A percentile compares a stretch with the other conserved stretches of the same genome.
phyloP scores from a whole-genome alignment of 108 stramenopile genomes.

The Hondaea fermentalgiana region DNA sequence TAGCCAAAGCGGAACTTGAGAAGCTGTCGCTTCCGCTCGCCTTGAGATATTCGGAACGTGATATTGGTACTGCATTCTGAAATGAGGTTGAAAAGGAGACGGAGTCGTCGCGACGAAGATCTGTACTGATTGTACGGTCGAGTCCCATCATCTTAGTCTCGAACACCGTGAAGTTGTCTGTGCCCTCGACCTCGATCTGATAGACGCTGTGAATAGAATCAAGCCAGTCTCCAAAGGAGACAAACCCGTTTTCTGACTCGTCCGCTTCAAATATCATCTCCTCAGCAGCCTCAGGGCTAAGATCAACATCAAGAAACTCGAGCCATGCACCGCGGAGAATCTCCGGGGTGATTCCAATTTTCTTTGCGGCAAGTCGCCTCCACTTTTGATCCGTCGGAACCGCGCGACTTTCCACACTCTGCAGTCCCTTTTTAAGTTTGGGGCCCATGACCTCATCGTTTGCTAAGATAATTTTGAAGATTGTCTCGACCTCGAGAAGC shows the following conservation, averaged over 20 bases:
- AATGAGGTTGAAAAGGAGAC: too few species aligned
- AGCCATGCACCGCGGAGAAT: not conserved
- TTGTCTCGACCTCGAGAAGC: not conserved
- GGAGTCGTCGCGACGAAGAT: not conserved
- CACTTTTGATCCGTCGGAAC: not conserved
- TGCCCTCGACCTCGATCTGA: not conserved
- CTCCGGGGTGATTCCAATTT: not conserved
- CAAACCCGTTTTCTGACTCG: not conserved
- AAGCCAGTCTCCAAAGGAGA: not conserved
- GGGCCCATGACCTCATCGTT: not conserved
- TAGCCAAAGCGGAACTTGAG: too few species aligned
- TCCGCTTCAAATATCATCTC: constrained; percentile 13
- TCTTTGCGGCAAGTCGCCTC: not conserved
- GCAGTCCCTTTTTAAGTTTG: not conserved
- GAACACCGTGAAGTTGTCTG: not conserved
- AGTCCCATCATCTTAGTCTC: not conserved
- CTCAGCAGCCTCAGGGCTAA: not conserved
- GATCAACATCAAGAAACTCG: not conserved
- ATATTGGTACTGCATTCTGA: too few species aligned
- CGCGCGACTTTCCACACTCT: not conserved
- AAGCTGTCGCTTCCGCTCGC: too few species aligned
- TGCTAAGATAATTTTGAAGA: not conserved
- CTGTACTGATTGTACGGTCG: not conserved
- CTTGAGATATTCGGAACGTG: too few species aligned
- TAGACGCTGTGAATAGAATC: not conserved